These are phyloP conservation scores for Puccinellia tenuiflora DNA, from an alignment of 176 grass and related monocot genomes.

Conservation along the genomic window DNA sequence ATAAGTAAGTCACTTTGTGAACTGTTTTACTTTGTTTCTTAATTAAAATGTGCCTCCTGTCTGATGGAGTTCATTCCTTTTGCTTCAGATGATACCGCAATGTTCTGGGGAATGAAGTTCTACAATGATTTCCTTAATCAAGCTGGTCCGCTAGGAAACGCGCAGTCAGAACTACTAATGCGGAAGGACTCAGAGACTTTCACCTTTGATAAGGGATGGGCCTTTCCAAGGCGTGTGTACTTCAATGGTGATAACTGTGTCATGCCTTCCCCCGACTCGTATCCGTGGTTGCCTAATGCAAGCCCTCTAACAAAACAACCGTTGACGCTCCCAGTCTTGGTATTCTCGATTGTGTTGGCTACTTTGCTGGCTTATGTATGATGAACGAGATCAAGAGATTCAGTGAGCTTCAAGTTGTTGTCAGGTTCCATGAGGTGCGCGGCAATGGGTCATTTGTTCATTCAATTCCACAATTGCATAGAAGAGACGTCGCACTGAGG, in stretches of 20 bases:
- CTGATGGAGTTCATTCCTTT: slow-evolving; percentile 7
- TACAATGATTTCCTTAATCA: slow-evolving; percentile 91
- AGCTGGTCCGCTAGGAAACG: slow-evolving; percentile 66
- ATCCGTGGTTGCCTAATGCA: slow-evolving; percentile 80
- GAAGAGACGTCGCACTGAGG: slow-evolving; percentile 21
- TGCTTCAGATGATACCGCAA: slow-evolving; percentile 77
- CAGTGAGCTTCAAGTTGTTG: slow-evolving; percentile 21
- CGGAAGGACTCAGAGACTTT: slow-evolving; percentile 52
- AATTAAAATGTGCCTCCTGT: slow-evolving; percentile 7
- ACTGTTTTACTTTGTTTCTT: slow-evolving; percentile 11
- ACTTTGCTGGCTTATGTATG: slow-evolving; percentile 56
- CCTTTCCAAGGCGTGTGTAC: slow-evolving; percentile 71
- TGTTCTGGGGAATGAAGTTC: slow-evolving; percentile 92
- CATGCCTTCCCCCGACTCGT: slow-evolving; percentile 68
- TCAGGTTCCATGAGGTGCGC: slow-evolving; percentile 26
- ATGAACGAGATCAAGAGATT: slow-evolving; percentile 26
- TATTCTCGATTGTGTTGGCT: slow-evolving; percentile 47
- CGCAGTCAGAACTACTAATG: slow-evolving; percentile 77
- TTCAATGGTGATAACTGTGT: slow-evolving; percentile 95
- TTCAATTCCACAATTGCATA: slow-evolving; percentile 31
- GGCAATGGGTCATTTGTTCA: slow-evolving; percentile 30
- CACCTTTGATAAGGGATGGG: slow-evolving; percentile 84
- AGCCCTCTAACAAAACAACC: slow-evolving; percentile 60
- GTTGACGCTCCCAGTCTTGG: slow-evolving; percentile 34
- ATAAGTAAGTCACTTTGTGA: slow-evolving; percentile 69